Conservation (phyloP, 805 yeast species). For the Nakazawaea wyomingensis region DNA sequence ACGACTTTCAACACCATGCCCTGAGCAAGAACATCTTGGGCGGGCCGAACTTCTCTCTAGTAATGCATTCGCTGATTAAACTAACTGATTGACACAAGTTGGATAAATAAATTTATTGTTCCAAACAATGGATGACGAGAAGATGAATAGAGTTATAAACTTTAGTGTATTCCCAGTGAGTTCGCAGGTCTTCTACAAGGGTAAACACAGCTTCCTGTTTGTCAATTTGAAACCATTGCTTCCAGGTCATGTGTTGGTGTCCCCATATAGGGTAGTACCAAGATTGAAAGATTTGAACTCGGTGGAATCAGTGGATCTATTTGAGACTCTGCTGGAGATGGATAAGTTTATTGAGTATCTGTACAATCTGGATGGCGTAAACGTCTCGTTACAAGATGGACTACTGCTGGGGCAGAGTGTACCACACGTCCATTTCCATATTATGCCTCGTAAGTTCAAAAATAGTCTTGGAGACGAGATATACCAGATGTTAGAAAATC, state of each 20-base stretch:
- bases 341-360: constrained; percentile 59
- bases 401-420: constrained; percentile 95
- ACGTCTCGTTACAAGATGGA: constrained; percentile 95
- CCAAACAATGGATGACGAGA: background rate
- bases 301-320: constrained; percentile 75
- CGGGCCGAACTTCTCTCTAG: too few relatives aligned
- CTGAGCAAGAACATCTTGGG: too few relatives aligned
- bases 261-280: constrained; percentile 68
- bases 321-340: constrained; percentile 66
- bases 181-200: constrained; percentile 41
- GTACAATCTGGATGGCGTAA: constrained; percentile 78
- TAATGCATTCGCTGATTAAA: too few relatives aligned
- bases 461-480: constrained; percentile 66
- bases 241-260: constrained; percentile 90
- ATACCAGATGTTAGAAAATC: constrained; percentile 56
- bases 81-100: too few relatives aligned
- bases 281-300: constrained; percentile 64
- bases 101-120: background rate
- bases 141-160: constrained; percentile 3
- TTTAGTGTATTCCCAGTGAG: constrained; percentile 42
- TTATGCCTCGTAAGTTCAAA: constrained; percentile 74
- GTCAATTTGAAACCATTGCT: constrained; percentile 91
- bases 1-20: too few relatives aligned
- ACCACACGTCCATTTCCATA: constrained; percentile 91
- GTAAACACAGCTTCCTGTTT: constrained; percentile 68